Evolutionary conservation across 116 monocot species (phyloP), one percentile per base, ranked within the genome.

Genomic region (Papilionanthe hybrid): DNA sequence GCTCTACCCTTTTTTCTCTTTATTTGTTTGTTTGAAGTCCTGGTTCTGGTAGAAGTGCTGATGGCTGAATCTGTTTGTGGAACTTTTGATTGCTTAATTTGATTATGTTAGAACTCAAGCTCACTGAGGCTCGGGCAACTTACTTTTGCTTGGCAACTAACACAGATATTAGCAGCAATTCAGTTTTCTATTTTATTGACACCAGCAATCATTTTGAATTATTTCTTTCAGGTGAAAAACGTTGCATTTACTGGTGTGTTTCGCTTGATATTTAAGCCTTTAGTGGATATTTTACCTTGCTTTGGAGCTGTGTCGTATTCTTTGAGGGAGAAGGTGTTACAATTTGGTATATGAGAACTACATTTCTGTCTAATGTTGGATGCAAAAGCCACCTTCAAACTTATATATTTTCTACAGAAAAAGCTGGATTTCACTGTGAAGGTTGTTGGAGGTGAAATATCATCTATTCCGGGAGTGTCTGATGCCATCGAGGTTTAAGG

Each of bases 231-330:
- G 99, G 95, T 99, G n/a, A 99, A 99, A 85, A 95, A 99, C 81
- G 82, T 99, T 78, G 93, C 88, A 28, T 95, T 99, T 78, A 92
- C 99, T 50, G 99, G 99, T 47, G 93, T 99, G 75, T 92, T 99
- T 67, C 88, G 99, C 45, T 78, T 99, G 32, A 92, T 99, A 30
- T 99, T 95, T 76, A 99, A 85, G 75, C 99, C 99, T 25, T 69
- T 99, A 77, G 86, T 95, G 69, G 88, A 87, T 1, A 85, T 93
- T 63, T 88, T 99, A 55, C 99, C 99, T 11, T 99, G 99, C 81
- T 99, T 99, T 86, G 95, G 99, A 81, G 99, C 99, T 45, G 82
- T 99, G 55, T 92, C 84, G 82, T 99, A 88, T 87, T 99, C 99
- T 55, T 83, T 99, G 71, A 95, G 95, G 91, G 86, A 99, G 65